Base-by-base conservation (phyloP, 192 early-diverging fungal species). In the Coemansia sp. region DNA sequence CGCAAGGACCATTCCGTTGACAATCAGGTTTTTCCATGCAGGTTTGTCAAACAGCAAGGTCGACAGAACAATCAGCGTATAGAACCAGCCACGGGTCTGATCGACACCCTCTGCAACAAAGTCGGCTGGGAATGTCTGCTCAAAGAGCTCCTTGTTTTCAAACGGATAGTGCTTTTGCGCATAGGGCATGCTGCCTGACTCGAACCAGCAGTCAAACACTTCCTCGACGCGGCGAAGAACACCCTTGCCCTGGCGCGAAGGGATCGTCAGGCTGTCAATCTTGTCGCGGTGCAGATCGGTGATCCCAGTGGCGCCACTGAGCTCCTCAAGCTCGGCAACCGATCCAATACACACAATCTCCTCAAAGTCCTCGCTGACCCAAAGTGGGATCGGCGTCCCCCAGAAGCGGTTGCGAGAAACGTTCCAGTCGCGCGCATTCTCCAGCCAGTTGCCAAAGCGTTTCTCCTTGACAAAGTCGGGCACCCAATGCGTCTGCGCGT, bases 51-150 rank as follows among this genome's bases (percentile, higher is more conserved):
- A 97, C 65, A 99, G 78, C 79, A 97, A 90, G 14, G 94, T 97
- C 31, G 96, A 97, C 59, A 99, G 83, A 5, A 99, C 97, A 71
- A 98, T 82, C 22, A 99, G 85, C 25, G 97, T 97, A 79, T 99
- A 99, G 89, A 99, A 99, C 97, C 97, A 99, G 48, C 97, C 97
- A 73, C 97, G 94, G 28, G 96, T 98, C 82, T 99, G 97, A 77
- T 99, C 97, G 42, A 99, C 76, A 65, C 97, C 97, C 79, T 99
- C 97, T n/a, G 96, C 93, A 70, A 99, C 96, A 79, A 99, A 99
- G 72, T 99, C 92, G 13, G 97, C 97, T 7, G 97, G 97, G 91
- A 99, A 99, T 14, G 86, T 86, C 19, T 70, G 64, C 63, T 89
- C 72, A 70, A 98, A 94, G 59, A 87, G 76, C 50, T 95, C 91